Evolutionary conservation across 768 basidiomycete species (phyloP).

Genomic region (Thelephora ganbajun): DNA sequence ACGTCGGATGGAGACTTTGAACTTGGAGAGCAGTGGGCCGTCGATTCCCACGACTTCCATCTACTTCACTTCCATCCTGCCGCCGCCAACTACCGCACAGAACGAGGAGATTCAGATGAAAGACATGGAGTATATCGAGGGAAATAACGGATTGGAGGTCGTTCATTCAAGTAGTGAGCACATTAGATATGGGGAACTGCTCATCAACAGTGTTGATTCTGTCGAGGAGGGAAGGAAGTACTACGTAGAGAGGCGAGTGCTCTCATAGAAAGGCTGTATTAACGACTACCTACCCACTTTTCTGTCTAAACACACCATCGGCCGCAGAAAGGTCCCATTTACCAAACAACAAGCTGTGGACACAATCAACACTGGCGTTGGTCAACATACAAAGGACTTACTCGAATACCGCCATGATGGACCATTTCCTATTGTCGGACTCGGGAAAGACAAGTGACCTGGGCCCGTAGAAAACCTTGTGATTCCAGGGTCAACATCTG

Average conservation of each 20-base stretch:
- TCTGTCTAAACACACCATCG: neutral
- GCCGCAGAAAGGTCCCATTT: conserved; percentile 15
- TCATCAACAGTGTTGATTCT: too few relatives aligned
- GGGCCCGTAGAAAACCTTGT: conserved; percentile 82
- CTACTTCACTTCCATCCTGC: conserved; percentile 1
- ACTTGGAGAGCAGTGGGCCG: too few relatives aligned
- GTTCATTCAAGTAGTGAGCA: too few relatives aligned
- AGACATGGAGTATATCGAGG: too few relatives aligned
- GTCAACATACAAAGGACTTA: conserved; percentile 24
- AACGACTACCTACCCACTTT: too few relatives aligned
- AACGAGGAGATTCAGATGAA: too few relatives aligned
- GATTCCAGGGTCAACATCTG: neutral
- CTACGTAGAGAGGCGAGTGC: too few relatives aligned
- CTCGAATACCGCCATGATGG: conserved; percentile 88
- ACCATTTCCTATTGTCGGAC: conserved; percentile 96
- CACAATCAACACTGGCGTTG: conserved; percentile 9
- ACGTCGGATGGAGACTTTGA: too few relatives aligned
- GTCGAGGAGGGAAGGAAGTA: too few relatives aligned
- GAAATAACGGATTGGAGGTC: too few relatives aligned
- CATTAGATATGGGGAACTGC: too few relatives aligned
- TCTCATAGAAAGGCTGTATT: too few relatives aligned
- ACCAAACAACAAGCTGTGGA: conserved; percentile 22
- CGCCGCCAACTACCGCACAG: neutral
- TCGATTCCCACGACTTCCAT: neutral
- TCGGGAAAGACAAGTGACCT: conserved; percentile 88